Evolutionary conservation across 495 filamentous ascomycete genomes (phyloP).

Genomic region (Aspergillus affinis): DNA sequence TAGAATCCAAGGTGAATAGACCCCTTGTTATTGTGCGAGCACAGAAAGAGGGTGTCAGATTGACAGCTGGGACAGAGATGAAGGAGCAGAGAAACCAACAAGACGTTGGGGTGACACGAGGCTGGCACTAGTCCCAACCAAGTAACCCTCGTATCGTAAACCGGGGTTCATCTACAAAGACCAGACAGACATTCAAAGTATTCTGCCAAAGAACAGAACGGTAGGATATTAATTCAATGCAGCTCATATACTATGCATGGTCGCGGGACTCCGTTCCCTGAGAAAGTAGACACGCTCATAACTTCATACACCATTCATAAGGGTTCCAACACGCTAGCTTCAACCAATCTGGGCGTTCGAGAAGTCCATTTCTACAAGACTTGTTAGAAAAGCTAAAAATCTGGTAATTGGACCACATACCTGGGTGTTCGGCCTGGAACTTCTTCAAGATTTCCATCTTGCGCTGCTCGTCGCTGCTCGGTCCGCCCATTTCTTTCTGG

Average conservation of each 20-base stretch:
- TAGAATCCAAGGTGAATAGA: not conserved
- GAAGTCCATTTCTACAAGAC: slow-evolving; percentile 46
- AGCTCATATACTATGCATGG: slow-evolving; percentile 2
- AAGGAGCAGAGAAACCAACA: not conserved
- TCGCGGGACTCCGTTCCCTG: not conserved
- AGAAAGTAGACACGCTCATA: slow-evolving; percentile 12
- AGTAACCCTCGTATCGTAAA: slow-evolving; percentile 14
- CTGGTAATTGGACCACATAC: slow-evolving; percentile 57
- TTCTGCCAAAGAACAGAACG: no score
- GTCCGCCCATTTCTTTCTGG: slow-evolving; percentile 90
- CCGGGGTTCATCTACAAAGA: not conserved
- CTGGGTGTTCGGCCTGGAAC: slow-evolving; percentile 82
- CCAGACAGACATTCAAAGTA: no score
- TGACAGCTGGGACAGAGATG: not conserved
- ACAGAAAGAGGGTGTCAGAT: not conserved
- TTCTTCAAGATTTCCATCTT: slow-evolving; percentile 90
- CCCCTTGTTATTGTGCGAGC: not conserved
- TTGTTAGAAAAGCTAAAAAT: not conserved
- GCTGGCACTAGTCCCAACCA: slow-evolving; percentile 7
- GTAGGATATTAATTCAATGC: slow-evolving; percentile 3
- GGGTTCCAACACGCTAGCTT: slow-evolving; percentile 1
- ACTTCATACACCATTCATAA: slow-evolving; percentile 27
- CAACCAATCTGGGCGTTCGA: slow-evolving; percentile 47
- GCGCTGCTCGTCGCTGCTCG: slow-evolving; percentile 86
- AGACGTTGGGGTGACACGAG: not conserved